phyloP scores from a whole-genome alignment of 2,329 filamentous ascomycete species.

The Daldinia eschscholtzii region DNA sequence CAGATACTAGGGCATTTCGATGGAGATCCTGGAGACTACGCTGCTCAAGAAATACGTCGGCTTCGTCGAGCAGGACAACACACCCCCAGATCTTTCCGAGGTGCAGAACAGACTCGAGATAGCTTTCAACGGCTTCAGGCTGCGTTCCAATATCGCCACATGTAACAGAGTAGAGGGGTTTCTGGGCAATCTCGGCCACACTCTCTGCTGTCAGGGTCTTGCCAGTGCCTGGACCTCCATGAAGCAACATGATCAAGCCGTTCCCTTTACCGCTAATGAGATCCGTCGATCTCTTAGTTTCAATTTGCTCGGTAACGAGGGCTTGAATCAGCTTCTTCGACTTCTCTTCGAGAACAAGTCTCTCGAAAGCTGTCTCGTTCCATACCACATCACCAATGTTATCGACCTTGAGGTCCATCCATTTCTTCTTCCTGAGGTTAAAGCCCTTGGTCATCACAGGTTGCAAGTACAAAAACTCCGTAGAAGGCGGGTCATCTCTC shows the following conservation, averaged over 20 bases:
- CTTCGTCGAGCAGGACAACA: constrained; percentile 44
- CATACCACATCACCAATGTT: constrained; percentile 37
- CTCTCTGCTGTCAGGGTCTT: constrained; percentile 45
- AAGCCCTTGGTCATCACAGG: neutral
- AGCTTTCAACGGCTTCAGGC: constrained; percentile 42
- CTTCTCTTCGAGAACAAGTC: constrained; percentile 38
- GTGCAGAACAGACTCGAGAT: constrained; percentile 39
- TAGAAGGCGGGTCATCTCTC: neutral
- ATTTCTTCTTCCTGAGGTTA: constrained; percentile 6
- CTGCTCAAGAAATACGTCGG: constrained; percentile 45
- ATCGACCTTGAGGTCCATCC: constrained; percentile 21
- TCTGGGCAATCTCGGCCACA: constrained; percentile 42
- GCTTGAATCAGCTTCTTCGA: constrained; percentile 44
- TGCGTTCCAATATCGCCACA: constrained; percentile 47
- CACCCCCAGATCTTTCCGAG: constrained; percentile 46
- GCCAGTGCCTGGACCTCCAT: constrained; percentile 43
- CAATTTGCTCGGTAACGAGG: constrained; percentile 39
- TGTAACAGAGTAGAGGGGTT: constrained; percentile 44
- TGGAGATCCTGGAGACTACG: constrained; percentile 35
- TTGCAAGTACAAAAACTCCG: neutral
- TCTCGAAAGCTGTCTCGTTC: constrained; percentile 44
- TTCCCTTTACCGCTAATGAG: constrained; percentile 22
- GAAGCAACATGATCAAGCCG: constrained; percentile 28
- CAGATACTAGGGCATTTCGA: constrained; percentile 45
- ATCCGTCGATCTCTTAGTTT: constrained; percentile 27